Base-by-base conservation (phyloP, 2,329 filamentous ascomycete species). In the Fusarium pininemorale region DNA sequence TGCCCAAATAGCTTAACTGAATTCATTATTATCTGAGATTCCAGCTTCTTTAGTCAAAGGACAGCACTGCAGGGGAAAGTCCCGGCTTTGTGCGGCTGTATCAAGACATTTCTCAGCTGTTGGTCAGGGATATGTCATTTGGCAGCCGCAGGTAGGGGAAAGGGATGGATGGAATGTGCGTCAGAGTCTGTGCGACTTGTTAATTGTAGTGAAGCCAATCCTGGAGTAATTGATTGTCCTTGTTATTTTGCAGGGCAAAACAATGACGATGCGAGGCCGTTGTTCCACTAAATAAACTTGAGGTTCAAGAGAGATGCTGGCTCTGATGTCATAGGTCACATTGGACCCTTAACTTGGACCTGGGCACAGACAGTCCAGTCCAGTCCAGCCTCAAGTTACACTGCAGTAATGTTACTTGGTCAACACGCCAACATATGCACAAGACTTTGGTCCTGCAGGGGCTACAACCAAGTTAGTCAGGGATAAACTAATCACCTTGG, bases 401-500 rank as follows among this genome's bases (percentile, higher is more conserved):
- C 58, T 47, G 59, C 59, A 37, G 55, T 42, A n/a, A 35, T 48
- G 60, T 66, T 66, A 60, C 66, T 63, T 69, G 67, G 67, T 41
- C 66, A 60, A 70, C 53, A 60, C n/a, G 30, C 30, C 13, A 16
- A 65, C 53, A 54, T 48, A 38, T 28, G 41, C 28, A 45, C 26
- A 45, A 39, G 37, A 35, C 26, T 45, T 70, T 44, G n/a, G 37
- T 45, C 32, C 30, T 66, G 39, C 56, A 72, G 48, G 54, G 61
- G 48, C 28, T 30, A 45, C 57, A 37, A 22, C 57, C 45, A 22
- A 22, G 4, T 48, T 48, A 71, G 68, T 66, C 68, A 71, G 67
- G 66, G 67, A 60, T 45, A 55, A 37, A 18, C 16, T 48, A 26
- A 42, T 45, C 24, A n/a, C 28, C n/a, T 64, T 32, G 13, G 30